Conservation (phyloP, 805 yeast species). For the Kurtzmaniella cleridarum region DNA sequence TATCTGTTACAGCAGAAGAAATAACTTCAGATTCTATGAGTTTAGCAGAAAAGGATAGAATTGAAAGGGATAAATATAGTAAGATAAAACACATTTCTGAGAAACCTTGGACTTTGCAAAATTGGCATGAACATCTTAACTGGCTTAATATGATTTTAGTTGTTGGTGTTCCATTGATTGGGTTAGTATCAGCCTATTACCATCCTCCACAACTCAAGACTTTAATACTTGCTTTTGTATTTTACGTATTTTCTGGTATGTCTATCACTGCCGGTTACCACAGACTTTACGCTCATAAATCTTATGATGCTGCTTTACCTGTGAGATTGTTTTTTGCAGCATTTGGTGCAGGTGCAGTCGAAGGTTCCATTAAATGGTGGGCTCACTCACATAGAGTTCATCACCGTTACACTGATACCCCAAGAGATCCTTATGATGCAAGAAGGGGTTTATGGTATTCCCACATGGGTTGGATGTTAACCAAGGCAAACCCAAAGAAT, state of each 20-base stretch:
- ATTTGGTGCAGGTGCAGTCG: conserved; percentile 79
- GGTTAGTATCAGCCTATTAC: conserved; percentile 39
- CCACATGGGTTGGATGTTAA: conserved; percentile 83
- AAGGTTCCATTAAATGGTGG: conserved; percentile 90
- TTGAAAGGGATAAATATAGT: conserved; percentile 35
- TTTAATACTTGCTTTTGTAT: conserved; percentile 43
- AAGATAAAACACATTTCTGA: conserved; percentile 60
- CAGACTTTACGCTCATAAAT: conserved; percentile 71
- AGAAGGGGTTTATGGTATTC: conserved; percentile 79
- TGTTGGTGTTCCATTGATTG: conserved; percentile 52
- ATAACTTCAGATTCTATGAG: conserved; percentile 48
- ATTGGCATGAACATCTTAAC: conserved; percentile 73
- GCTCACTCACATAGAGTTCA: conserved; percentile 80
- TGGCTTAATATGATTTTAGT: conserved; percentile 73
- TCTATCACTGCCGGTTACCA: conserved; percentile 86
- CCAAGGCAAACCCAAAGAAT: conserved; percentile 74
- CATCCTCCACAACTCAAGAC: conserved; percentile 52
- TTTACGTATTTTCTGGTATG: conserved; percentile 59
- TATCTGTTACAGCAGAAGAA: conserved; percentile 61
- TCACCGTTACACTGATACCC: conserved; percentile 80
- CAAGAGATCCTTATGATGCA: conserved; percentile 80
- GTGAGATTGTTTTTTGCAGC: conserved; percentile 62
- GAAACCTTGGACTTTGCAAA: conserved; percentile 67
- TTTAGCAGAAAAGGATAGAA: conserved; percentile 30
- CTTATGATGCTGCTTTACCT: conserved; percentile 60